Percentiles rank a stretch among this genome's conserved stretches.
phyloP scores from a whole-genome alignment of 2,329 filamentous ascomycete genomes.

The Keithomyces neogunnii region DNA sequence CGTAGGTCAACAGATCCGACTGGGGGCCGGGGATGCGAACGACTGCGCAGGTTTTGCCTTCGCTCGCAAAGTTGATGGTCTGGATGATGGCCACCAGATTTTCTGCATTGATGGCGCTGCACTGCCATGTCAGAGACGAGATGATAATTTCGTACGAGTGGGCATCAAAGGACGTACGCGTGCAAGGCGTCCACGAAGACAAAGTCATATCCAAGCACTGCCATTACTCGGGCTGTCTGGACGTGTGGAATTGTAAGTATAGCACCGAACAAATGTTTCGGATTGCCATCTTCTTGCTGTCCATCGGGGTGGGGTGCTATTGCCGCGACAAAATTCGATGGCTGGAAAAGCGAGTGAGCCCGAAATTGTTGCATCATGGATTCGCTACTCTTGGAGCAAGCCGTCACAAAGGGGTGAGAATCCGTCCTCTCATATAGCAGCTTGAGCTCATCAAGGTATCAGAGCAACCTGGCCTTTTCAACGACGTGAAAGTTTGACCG shows the following conservation, averaged over 20 bases:
- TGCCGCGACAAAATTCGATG: slow-evolving; percentile 3
- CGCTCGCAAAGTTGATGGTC: slow-evolving; percentile 7
- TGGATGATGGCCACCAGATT: slow-evolving; percentile 7
- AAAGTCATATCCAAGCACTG: too few relatives aligned
- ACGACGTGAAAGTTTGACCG: too few relatives aligned
- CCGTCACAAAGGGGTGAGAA: too few relatives aligned
- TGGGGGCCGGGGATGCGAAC: slow-evolving; percentile 4
- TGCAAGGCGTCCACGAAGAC: too few relatives aligned
- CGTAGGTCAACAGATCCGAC: slow-evolving; percentile 5
- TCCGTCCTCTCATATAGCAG: too few relatives aligned
- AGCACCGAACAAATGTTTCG: too few relatives aligned
- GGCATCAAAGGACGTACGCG: too few relatives aligned
- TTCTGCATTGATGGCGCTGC: slow-evolving; percentile 5
- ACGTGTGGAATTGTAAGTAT: too few relatives aligned
- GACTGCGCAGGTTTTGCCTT: slow-evolving; percentile 6
- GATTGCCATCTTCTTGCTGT: neutral
- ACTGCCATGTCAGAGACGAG: neutral
- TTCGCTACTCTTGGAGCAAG: neutral
- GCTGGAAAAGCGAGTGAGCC: slow-evolving; percentile 4
- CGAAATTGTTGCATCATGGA: slow-evolving; percentile 1
- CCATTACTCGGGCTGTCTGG: too few relatives aligned
- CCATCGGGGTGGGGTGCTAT: neutral
- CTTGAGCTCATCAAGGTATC: too few relatives aligned
- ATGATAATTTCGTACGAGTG: too few relatives aligned
- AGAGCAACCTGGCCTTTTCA: too few relatives aligned